These are phyloP conservation scores for Aspergillus uvarum DNA, from an alignment of 2,329 filamentous ascomycete species.

Conservation along the genomic window DNA sequence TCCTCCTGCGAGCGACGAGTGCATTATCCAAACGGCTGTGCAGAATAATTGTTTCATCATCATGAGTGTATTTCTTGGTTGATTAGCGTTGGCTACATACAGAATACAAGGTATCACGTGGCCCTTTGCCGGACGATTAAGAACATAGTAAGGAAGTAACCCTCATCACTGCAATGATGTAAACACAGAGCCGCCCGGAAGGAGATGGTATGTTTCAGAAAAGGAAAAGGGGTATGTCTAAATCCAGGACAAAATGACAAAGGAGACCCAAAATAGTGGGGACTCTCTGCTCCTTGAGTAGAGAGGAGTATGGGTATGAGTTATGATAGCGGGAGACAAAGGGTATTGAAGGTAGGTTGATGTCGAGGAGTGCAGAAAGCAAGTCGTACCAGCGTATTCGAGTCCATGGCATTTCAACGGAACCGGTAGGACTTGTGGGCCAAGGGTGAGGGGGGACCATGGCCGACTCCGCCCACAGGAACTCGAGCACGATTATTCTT, in stretches of 20 bases:
- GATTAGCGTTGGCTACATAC: constrained; percentile 10
- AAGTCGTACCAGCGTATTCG: constrained; percentile 1
- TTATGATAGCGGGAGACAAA: not conserved
- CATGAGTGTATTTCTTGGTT: not conserved
- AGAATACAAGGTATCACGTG: constrained; percentile 17
- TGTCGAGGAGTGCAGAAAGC: constrained; percentile 11
- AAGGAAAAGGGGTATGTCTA: constrained; percentile 20
- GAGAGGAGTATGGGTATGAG: constrained; percentile 6
- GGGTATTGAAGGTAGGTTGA: constrained; percentile 4
- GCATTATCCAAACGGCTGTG: too few relatives aligned
- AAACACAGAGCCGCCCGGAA: constrained; percentile 9
- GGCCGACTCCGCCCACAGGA: constrained; percentile 30
- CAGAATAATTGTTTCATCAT: not conserved
- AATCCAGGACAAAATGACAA: constrained; percentile 11
- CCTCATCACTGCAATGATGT: constrained; percentile 11
- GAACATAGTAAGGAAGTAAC: constrained; percentile 17
- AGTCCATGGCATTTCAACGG: constrained; percentile 22
- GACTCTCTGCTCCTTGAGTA: not conserved
- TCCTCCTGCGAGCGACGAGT: too few relatives aligned
- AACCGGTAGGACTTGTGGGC: constrained; percentile 45
- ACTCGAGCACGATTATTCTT: constrained; percentile 38
- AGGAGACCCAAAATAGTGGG: not conserved
- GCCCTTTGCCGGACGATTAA: constrained; percentile 13
- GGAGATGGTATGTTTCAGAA: constrained; percentile 14
- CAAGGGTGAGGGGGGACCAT: constrained; percentile 40